These are phyloP conservation scores for Populus ilicifolia DNA, from an alignment of 345 rosid species.

Conservation along the genomic window DNA sequence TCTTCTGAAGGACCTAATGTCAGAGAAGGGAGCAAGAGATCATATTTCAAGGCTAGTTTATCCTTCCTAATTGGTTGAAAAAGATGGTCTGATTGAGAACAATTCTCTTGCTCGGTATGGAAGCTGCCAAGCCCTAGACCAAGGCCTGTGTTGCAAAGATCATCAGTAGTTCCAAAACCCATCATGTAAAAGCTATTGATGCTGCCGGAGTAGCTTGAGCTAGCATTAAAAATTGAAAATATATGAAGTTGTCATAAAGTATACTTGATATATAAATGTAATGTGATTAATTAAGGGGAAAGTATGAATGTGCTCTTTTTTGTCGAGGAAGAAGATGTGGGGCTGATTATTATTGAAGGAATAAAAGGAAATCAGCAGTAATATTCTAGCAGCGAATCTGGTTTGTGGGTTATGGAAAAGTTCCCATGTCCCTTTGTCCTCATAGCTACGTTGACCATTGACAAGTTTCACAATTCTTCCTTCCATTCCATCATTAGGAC, in stretches of 20 bases:
- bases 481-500: not conserved
- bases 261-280: too few relatives aligned
- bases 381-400: not conserved
- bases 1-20: slow-evolving; percentile 35
- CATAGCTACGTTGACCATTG: slow-evolving; percentile 19
- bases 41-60: slow-evolving; percentile 24
- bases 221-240: slow-evolving; percentile 7
- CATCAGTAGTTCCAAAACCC: slow-evolving; percentile 27
- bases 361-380: slow-evolving; percentile 6
- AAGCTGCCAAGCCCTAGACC: slow-evolving; percentile 32
- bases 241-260: not conserved
- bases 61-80: slow-evolving; percentile 16
- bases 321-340: not conserved
- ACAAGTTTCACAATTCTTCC: not conserved
- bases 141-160: slow-evolving; percentile 29
- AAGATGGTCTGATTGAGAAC: slow-evolving; percentile 10
- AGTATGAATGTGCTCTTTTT: not conserved
- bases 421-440: slow-evolving; percentile 8
- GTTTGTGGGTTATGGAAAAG: slow-evolving; percentile 8
- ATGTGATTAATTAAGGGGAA: not conserved
- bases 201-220: not conserved
- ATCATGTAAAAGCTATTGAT: not conserved
- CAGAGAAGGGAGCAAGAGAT: slow-evolving; percentile 37
- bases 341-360: not conserved
- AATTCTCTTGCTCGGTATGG: not conserved